phyloP scores from a whole-genome alignment of 75 land plant species.

The Sequoiadendron giganteum region DNA sequence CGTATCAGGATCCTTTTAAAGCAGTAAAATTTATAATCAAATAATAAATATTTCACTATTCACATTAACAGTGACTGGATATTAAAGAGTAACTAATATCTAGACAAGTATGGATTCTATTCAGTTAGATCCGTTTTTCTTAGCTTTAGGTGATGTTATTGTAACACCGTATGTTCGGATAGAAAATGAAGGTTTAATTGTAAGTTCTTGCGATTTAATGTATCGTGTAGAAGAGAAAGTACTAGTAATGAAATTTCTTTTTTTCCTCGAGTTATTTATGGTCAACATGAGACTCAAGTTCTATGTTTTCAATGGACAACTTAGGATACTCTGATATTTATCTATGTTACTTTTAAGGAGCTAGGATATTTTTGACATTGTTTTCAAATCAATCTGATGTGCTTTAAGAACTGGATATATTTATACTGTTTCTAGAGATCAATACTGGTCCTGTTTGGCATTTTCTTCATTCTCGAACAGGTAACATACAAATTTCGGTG shows the following conservation, averaged over 20 bases:
- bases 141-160: not conserved
- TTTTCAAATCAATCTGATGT: not conserved
- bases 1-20: not conserved
- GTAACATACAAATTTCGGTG: constrained; percentile 71
- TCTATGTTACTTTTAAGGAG: not conserved
- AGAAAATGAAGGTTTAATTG: not conserved
- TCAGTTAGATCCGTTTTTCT: no score
- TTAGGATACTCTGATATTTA: not conserved
- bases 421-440: not conserved
- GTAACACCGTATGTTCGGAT: not conserved
- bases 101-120: not conserved
- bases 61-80: not conserved
- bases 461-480: constrained; percentile 26
- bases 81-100: not conserved
- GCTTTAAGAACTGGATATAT: not conserved
- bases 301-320: not conserved
- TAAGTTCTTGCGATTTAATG: not conserved
- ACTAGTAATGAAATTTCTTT: not conserved
- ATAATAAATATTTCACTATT: not conserved
- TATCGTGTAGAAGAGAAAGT: not conserved
- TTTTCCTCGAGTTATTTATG: not conserved
- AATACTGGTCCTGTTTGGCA: not conserved
- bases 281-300: not conserved
- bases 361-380: not conserved
- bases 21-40: not conserved